These are phyloP conservation scores for Clavispora vitiphila DNA, from an alignment of 805 yeast species.

Conservation along the genomic window DNA sequence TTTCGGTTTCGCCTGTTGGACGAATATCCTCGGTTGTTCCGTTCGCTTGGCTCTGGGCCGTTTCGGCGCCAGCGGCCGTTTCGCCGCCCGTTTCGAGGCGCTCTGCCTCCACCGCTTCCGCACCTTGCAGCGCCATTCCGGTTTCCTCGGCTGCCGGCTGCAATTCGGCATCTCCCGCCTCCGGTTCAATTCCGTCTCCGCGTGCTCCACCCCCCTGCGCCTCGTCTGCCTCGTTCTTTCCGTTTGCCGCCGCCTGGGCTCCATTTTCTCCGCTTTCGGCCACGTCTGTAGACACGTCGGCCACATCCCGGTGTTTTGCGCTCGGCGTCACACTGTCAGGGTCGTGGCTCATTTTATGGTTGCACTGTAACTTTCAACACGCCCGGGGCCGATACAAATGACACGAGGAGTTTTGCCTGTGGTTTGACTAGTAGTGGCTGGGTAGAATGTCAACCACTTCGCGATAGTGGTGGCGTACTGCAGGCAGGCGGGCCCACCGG, in stretches of 20 bases:
- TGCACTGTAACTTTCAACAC: neutral
- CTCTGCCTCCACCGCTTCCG: too few species aligned
- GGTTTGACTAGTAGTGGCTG: neutral
- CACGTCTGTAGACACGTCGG: neutral
- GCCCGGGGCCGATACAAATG: neutral
- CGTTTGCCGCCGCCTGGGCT: too few species aligned
- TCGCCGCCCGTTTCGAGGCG: neutral
- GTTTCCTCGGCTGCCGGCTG: too few species aligned
- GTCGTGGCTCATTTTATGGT: neutral
- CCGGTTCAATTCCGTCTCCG: too few species aligned
- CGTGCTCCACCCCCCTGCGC: neutral
- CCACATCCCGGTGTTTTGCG: neutral
- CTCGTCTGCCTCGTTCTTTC: neutral
- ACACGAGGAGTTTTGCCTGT: neutral
- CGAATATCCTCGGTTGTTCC: too few species aligned
- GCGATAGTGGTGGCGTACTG: slow-evolving; percentile 1
- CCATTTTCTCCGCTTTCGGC: neutral
- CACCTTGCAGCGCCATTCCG: too few species aligned
- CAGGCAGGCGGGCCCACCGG: neutral
- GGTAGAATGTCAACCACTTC: neutral
- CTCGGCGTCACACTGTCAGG: neutral
- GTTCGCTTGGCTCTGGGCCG: too few species aligned
- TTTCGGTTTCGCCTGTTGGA: neutral
- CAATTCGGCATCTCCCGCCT: too few species aligned
- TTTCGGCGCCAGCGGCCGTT: too few species aligned